Conservation (phyloP, 192 early-diverging fungal species). For the Obelidium mucronatum region DNA sequence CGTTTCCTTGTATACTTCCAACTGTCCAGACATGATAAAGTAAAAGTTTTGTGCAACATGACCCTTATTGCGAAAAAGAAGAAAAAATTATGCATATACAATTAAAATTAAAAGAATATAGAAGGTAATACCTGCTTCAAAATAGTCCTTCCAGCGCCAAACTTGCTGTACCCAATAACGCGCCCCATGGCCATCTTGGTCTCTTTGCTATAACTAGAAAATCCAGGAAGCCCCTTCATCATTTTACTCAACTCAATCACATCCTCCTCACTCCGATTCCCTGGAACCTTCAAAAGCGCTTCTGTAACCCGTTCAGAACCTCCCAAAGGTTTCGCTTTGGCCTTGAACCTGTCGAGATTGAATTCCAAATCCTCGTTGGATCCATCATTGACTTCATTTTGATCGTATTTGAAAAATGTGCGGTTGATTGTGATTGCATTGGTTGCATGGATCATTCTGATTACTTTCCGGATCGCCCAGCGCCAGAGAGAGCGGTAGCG, state of each 20-base stretch:
- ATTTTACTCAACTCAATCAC: neutral
- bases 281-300: neutral
- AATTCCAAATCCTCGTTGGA: neutral
- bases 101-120: neutral
- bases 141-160: neutral
- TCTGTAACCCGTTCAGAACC: neutral
- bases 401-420: neutral
- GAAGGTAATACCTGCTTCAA: constrained; percentile 4
- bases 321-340: neutral
- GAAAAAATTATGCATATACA: neutral
- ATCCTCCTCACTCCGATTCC: constrained; percentile 1
- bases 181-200: neutral
- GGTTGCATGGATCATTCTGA: neutral
- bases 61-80: neutral
- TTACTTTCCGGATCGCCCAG: constrained; percentile 13
- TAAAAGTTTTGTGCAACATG: constrained; percentile 22
- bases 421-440: neutral
- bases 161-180: neutral
- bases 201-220: neutral
- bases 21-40: neutral
- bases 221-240: neutral
- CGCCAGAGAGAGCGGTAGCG: neutral
- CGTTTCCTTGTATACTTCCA: neutral
- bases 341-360: constrained; percentile 11
- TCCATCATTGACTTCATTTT: neutral